phyloP scores from a whole-genome alignment of 164 flowering plant species.

The Saururus chinensis region DNA sequence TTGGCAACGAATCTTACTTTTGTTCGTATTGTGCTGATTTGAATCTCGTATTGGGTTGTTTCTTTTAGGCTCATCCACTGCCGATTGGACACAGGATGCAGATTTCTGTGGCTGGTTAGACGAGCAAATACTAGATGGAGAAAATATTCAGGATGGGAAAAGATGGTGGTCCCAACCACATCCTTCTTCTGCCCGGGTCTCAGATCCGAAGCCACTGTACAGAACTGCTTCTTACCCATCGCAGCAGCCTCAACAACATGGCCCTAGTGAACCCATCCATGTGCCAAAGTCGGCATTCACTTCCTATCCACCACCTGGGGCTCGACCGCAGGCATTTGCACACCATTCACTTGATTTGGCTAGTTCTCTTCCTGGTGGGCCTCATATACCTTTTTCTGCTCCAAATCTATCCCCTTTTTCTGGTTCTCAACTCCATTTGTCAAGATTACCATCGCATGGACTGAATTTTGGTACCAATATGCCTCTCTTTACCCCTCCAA shows the following conservation, averaged over 20 bases:
- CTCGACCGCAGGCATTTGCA: constrained; percentile 50
- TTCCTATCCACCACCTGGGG: constrained; percentile 75
- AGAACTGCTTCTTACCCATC: constrained; percentile 86
- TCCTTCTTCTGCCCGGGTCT: constrained; percentile 19
- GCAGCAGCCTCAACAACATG: constrained; percentile 32
- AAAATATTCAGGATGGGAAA: constrained; percentile 34
- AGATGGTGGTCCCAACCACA: constrained; percentile 79
- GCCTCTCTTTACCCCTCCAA: constrained; percentile 34
- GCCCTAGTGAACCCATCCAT: constrained; percentile 56
- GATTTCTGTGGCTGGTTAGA: constrained; percentile 52
- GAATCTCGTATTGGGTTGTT: background rate
- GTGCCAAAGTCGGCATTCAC: constrained; percentile 53
- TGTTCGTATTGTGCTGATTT: background rate
- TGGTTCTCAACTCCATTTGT: constrained; percentile 38
- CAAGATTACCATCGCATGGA: constrained; percentile 46
- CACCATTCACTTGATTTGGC: constrained; percentile 31
- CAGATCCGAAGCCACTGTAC: constrained; percentile 50
- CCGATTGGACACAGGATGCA: constrained; percentile 60
- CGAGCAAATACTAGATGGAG: constrained; percentile 35
- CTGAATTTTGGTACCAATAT: constrained; percentile 40
- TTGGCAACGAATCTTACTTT: background rate
- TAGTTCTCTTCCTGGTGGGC: constrained; percentile 30
- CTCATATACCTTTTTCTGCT: constrained; percentile 40
- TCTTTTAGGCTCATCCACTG: constrained; percentile 53
- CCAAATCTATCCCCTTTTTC: constrained; percentile 49